Evolutionary conservation across 2,329 filamentous ascomycete genomes (phyloP).

Genomic region (Penicillium sp.): DNA sequence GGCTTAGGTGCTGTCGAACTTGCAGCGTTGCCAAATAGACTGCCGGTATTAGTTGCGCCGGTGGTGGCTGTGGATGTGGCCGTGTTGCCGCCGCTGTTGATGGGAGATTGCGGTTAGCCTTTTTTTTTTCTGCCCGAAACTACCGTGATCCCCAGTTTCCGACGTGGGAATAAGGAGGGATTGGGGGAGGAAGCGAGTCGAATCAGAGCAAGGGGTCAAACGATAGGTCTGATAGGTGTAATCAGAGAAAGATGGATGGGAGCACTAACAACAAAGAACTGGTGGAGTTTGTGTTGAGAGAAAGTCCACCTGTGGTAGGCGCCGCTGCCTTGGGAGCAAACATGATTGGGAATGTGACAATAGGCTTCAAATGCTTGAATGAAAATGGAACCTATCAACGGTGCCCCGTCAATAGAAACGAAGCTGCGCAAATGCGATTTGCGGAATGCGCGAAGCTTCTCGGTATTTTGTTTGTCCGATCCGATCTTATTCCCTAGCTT

Average conservation of each 20-base stretch:
- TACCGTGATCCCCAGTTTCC: neutral
- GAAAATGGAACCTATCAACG: slow-evolving; percentile 10
- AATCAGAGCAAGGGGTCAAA: slow-evolving; percentile 5
- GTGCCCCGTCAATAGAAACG: neutral
- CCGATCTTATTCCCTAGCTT: neutral
- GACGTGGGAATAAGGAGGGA: neutral
- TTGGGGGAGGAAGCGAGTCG: neutral
- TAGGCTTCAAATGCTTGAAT: neutral
- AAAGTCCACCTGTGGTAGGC: slow-evolving; percentile 40
- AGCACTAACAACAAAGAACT: slow-evolving; percentile 49
- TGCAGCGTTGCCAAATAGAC: slow-evolving; percentile 31
- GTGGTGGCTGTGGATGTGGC: slow-evolving; percentile 28
- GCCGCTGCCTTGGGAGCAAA: slow-evolving; percentile 38
- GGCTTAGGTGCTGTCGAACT: slow-evolving; percentile 31
- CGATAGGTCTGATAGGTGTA: slow-evolving; percentile 2
- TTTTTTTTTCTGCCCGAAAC: neutral
- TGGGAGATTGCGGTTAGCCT: slow-evolving; percentile 16
- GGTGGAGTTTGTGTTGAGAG: slow-evolving; percentile 52
- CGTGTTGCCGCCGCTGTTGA: slow-evolving; percentile 23
- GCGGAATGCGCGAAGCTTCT: slow-evolving; percentile 12
- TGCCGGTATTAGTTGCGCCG: slow-evolving; percentile 26
- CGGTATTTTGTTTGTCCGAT: slow-evolving; percentile 17
- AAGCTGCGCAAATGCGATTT: slow-evolving; percentile 16
- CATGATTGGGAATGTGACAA: slow-evolving; percentile 25
- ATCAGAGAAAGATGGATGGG: neutral